Percentiles rank a stretch among this genome's conserved stretches.
phyloP scores from a whole-genome alignment of 139 green algal species.

The Auxenochlorella protothecoides region DNA sequence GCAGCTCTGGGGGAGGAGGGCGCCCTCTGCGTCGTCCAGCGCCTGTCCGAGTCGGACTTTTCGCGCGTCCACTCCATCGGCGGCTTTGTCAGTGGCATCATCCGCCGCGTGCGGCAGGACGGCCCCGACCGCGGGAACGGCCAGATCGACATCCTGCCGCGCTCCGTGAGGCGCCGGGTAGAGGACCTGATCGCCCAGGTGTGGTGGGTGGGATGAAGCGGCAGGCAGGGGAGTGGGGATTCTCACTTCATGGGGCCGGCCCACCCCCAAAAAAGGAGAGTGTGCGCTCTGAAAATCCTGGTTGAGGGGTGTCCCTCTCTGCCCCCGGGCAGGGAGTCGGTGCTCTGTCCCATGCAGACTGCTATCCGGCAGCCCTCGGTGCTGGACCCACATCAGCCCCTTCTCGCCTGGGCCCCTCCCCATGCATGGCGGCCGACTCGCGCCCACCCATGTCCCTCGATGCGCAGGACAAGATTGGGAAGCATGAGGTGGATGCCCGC shows the following conservation, averaged over 20 bases:
- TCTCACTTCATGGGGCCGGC: too few species aligned
- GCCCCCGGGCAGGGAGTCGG: too few species aligned
- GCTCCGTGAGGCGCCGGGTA: slow-evolving; percentile 24
- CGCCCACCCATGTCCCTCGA: not conserved
- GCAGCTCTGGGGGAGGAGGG: too few species aligned
- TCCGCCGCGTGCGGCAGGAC: slow-evolving; percentile 38
- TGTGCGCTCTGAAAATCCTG: too few species aligned
- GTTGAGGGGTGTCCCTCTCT: too few species aligned
- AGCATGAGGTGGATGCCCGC: slow-evolving; percentile 31
- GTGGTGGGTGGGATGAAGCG: not conserved
- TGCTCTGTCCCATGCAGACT: too few species aligned
- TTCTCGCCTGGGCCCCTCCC: too few species aligned
- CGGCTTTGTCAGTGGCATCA: slow-evolving; percentile 37
- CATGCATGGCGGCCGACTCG: not conserved
- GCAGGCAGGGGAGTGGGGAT: too few species aligned
- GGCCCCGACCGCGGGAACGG: slow-evolving; percentile 28
- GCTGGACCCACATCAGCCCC: too few species aligned
- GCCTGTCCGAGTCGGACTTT: slow-evolving; percentile 37
- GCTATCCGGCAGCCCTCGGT: too few species aligned
- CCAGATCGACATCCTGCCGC: slow-evolving; percentile 34
- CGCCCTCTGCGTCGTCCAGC: slow-evolving; percentile 24
- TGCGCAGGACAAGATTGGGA: slow-evolving; percentile 25
- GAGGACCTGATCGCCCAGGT: slow-evolving; percentile 37
- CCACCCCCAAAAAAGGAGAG: too few species aligned
- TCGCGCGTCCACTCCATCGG: slow-evolving; percentile 28